Base-by-base conservation (phyloP, 345 rosid genomes). In the Salix purpurea region DNA sequence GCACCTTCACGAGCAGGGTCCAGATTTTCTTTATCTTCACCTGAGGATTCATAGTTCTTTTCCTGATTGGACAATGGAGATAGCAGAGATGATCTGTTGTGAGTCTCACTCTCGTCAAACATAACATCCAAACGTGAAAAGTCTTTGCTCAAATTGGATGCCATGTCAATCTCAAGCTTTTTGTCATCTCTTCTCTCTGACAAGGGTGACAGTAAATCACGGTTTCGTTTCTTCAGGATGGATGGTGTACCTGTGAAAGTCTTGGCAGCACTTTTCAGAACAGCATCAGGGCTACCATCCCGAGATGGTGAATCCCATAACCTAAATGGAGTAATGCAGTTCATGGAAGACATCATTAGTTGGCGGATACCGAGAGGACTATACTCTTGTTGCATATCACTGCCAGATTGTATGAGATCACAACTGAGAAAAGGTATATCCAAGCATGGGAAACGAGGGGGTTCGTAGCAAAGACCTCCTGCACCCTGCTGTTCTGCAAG, bases 361-460 rank as follows among this genome's bases (percentile, higher is more conserved):
- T 96, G 99, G 58, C 99, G 99, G 76, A 96, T 91, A 56, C 99
- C 99, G 68, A 96, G 91, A 67, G 99, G 99, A 77, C 99, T 96
- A 78, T 90, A 96, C 77, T 96, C 99, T 85, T 89, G 98, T 85
- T 88, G 95, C 85, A 84, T 86, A 79, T 93, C 94, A 73, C 86
- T 84, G 68, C 89, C 87, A 80, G 97, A 85, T 75, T 88, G 91
- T 85, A 89, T 81, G 81, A 96, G 98, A 83, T 96, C 99, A 85
- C 99, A 93, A 85, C 97, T 96, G 77, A 93, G 87, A 81, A 93
- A 94, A 4, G 99, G 99, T 74, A 96, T 82, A 71, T 96, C 99
- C 85, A 93, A 84, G 84, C 96, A 86, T 72, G 98, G 95, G 83
- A 93, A 96, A 71, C 99, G 92, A 72, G 99, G 99, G 85, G 99